Evolutionary conservation across 768 basidiomycete genomes (phyloP).

Genomic region (Dioszegia aurantiaca): DNA sequence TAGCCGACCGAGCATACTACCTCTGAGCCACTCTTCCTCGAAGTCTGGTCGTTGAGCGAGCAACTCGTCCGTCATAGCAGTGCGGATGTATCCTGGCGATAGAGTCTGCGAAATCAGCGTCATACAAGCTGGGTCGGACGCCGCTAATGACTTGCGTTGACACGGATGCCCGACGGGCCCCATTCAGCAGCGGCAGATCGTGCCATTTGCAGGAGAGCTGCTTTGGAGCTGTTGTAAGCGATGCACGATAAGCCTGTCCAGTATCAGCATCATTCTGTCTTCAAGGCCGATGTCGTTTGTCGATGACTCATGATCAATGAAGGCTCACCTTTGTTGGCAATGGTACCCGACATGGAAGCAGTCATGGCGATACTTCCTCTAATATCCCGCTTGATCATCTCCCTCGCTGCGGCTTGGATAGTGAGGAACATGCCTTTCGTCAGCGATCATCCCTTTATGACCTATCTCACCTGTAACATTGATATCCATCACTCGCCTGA

Average conservation of each 20-base stretch:
- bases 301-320: too few relatives aligned
- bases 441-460: background rate
- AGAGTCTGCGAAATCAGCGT: conserved; percentile 28
- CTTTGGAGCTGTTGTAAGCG: conserved; percentile 51
- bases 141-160: conserved; percentile 46
- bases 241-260: conserved; percentile 26
- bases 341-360: conserved; percentile 38
- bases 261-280: background rate
- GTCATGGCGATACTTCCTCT: conserved; percentile 40
- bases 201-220: conserved; percentile 50
- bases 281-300: too few relatives aligned
- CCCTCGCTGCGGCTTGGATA: conserved; percentile 29
- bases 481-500: conserved; percentile 39
- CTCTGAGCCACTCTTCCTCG: conserved; percentile 35
- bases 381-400: conserved; percentile 16
- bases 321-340: conserved; percentile 29
- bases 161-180: conserved; percentile 45
- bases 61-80: conserved; percentile 42
- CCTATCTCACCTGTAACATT: conserved; percentile 30
- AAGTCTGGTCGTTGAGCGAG: conserved; percentile 38
- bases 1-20: conserved; percentile 35
- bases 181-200: conserved; percentile 51
- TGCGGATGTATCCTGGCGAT: conserved; percentile 43
- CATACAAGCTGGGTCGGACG: background rate
- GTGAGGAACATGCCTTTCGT: conserved; percentile 22